These are phyloP conservation scores for Oryza longistaminata DNA, from an alignment of 176 grass and related monocot genomes.

Conservation along the genomic window DNA sequence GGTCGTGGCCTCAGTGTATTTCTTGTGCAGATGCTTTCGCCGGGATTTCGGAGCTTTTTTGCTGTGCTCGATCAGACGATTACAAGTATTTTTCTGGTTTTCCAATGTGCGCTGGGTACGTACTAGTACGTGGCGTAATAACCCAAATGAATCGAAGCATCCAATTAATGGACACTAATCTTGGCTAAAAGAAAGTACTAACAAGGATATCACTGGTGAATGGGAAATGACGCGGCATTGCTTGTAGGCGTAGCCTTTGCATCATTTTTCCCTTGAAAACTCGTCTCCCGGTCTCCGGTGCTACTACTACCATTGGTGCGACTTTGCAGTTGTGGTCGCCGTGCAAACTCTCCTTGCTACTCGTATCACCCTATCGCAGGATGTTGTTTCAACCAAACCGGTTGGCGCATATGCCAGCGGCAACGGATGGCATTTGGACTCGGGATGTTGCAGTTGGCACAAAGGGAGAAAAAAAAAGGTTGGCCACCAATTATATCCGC, in stretches of 20 bases:
- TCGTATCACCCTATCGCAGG: not conserved
- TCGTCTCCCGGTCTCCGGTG: too few relatives aligned
- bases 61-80: not conserved
- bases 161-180: not conserved
- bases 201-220: not conserved
- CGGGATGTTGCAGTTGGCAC: not conserved
- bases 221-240: not conserved
- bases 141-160: not conserved
- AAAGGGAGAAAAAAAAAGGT: not conserved
- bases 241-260: not conserved
- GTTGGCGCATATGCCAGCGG: not conserved
- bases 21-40: not conserved
- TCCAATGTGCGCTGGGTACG: not conserved
- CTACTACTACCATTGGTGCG: slow-evolving; percentile 10
- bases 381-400: not conserved
- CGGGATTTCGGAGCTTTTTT: not conserved
- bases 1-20: not conserved
- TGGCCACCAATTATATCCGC: slow-evolving; percentile 9
- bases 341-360: not conserved
- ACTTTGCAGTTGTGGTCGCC: not conserved
- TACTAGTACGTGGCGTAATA: not conserved
- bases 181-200: not conserved
- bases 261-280: not conserved
- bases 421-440: not conserved
- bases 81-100: not conserved